These are phyloP conservation scores for Arxiozyma bovina DNA, from an alignment of 1,139 yeast genomes.

Conservation along the genomic window DNA sequence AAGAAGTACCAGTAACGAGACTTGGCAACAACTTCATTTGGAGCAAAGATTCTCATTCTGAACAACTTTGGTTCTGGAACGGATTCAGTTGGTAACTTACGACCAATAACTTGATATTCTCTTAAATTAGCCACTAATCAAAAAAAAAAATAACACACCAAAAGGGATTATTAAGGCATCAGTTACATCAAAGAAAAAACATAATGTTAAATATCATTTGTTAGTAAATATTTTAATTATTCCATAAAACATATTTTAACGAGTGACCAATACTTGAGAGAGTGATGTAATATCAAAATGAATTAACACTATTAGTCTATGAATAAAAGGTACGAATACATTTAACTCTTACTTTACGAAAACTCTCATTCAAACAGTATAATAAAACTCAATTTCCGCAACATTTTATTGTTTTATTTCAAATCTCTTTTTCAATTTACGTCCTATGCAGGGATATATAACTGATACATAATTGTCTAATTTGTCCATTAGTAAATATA, in stretches of 20 bases:
- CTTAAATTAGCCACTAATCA: conserved; percentile 74
- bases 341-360: no score
- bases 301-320: no score
- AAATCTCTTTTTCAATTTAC: no score
- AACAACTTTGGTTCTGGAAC: conserved; percentile 99
- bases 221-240: not conserved
- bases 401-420: no score
- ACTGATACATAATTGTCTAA: no score
- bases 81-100: conserved; percentile 98
- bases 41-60: conserved; percentile 99
- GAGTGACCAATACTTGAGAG: not conserved
- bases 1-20: conserved; percentile 99
- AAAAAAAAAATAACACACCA: not conserved
- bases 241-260: not conserved
- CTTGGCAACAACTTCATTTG: conserved; percentile 98
- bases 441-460: not conserved
- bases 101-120: conserved; percentile 99
- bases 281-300: no score
- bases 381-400: no score
- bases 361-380: no score
- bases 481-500: no score
- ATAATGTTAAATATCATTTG: not conserved
- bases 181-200: not conserved
- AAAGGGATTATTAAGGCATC: not conserved
- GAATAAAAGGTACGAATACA: no score